Evolutionary conservation across 208 protist genomes (phyloP).

Genomic region (Leishmania amazonensis): DNA sequence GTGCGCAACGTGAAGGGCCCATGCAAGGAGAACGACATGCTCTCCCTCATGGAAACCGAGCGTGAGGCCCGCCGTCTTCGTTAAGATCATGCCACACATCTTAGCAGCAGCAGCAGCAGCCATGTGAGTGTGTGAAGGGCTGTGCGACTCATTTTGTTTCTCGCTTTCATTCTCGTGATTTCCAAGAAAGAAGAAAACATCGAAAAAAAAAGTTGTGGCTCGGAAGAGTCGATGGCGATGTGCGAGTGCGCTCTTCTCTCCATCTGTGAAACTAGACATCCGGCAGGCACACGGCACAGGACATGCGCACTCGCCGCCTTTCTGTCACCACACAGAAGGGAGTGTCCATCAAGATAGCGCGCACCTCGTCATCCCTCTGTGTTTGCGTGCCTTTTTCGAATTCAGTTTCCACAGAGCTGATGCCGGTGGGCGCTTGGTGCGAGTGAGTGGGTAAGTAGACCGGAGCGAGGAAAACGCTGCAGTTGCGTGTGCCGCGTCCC

Average conservation of each 20-base stretch:
- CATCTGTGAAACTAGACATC: background rate
- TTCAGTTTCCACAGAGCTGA: background rate
- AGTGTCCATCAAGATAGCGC: background rate
- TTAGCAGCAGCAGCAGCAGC: slow-evolving; percentile 9
- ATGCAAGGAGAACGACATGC: slow-evolving; percentile 98
- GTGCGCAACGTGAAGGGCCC: slow-evolving; percentile 99
- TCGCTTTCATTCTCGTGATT: slow-evolving; percentile 27
- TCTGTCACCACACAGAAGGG: too few species aligned
- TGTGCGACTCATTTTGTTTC: slow-evolving; percentile 16
- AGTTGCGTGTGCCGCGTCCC: background rate
- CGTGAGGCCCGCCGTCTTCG: slow-evolving; percentile 98
- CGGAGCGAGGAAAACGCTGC: background rate
- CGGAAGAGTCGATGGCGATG: background rate
- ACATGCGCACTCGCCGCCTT: background rate
- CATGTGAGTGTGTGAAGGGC: background rate
- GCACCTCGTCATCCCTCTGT: background rate
- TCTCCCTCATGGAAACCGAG: slow-evolving; percentile 99
- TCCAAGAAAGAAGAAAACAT: background rate
- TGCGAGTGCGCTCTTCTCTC: background rate
- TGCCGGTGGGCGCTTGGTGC: background rate
- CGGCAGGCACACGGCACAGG: background rate
- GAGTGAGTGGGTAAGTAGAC: background rate
- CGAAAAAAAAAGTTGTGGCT: background rate
- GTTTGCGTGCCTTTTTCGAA: background rate
- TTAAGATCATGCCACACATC: background rate